Evolutionary conservation across 192 early-diverging fungal genomes (phyloP), one percentile per base, ranked within the genome.

Genomic region (Spinellus fusiger): DNA sequence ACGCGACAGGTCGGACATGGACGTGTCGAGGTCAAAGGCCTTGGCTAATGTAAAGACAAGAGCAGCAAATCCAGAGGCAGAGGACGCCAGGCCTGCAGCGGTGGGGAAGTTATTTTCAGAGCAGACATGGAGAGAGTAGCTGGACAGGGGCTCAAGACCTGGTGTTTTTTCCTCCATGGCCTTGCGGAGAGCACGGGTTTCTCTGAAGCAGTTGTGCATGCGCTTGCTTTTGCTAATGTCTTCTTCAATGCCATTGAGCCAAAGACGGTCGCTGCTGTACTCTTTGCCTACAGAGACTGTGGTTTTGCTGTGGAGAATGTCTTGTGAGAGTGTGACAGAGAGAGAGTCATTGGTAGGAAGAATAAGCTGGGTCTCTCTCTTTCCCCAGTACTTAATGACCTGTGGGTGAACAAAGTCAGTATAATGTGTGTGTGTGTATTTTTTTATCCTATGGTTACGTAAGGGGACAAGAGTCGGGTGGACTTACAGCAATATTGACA

Each of bases 41-140:
- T 84, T 58, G 20, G 86, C 79, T 47, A 98, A 72, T 0, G 92
- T 87, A 53, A 85, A 93, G 27, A 94, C 92, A 51, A 99, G 77
- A 62, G 91, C 92, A 26, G 97, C 96, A 35, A 94, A 95, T 5
- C 97, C 97, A 25, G 91, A 91, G 12, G 97, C 97, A 8, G 92
- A 94, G 47, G 96, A 98, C 7, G 97, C 97, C 27, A 99, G 79
- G 7, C 97, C 97, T 1, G 97, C 97, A 23, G 97, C 97, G 5
- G 97, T 99, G 18, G 97, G 97, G 78, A 99, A 99, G 78, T 98
- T 99, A 85, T 99, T 99, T 61, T 89, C 90, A n/a, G 95, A 97
- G 68, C 86, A 89, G 44, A 99, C 85, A 62, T 92, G 93, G 52
- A 98, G 69, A n/a, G 72, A 53, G 68, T 81, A 86, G 29, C 62